Evolutionary conservation across 1,284 basidiomycete species (phyloP), one percentile per base, ranked within the genome.

Genomic region (Mycena sp.): DNA sequence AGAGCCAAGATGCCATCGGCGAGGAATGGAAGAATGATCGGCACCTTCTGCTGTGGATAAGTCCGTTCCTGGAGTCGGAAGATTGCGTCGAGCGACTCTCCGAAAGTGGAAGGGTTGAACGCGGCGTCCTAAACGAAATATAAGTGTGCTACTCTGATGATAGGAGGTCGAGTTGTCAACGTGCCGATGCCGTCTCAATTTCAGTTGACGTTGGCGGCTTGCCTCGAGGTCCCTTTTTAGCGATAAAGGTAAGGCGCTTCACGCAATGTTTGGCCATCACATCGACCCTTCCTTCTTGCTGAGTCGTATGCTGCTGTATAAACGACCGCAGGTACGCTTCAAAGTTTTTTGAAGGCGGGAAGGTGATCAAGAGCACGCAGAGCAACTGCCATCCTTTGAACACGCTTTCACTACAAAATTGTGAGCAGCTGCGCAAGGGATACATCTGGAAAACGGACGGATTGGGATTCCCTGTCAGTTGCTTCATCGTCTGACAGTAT

Each of bases 331-430:
- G 86, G 79, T 95, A 95, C 0, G 90, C 86, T 79, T 96, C 94
- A 76, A 97, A 96, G 79, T 95, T 92, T 81, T 95, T 95, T 22
- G 95, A 96, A 0, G 96, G 96, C 4, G 95, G 93, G 79, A 97
- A 97, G 1, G 95, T 93, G 67, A 94, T 89, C 20, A 96, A 86
- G 38, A 96, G 83, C 0, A 97, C 95, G 78, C 95, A 97, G 46
- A 97, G 84, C 59, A 97, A 83, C 79, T 97, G 96, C 93, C 96
- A 97, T 38, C 96, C 96, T 76, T 92, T 92, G 82, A 96, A 95
- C 44, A 90, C 80, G 76, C 94, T 93, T 77, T 96, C 94, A 30
- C 94, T 95, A 73, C 55, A 59, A 5, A 39, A 56, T 13, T 18
- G 41, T 67, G 4, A 72, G 64, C 60, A 52, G 37, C 41, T 38